Evolutionary conservation across 2,329 filamentous ascomycete species (phyloP), one percentile per base, ranked within the genome.

Genomic region (Cladosporium sp.): DNA sequence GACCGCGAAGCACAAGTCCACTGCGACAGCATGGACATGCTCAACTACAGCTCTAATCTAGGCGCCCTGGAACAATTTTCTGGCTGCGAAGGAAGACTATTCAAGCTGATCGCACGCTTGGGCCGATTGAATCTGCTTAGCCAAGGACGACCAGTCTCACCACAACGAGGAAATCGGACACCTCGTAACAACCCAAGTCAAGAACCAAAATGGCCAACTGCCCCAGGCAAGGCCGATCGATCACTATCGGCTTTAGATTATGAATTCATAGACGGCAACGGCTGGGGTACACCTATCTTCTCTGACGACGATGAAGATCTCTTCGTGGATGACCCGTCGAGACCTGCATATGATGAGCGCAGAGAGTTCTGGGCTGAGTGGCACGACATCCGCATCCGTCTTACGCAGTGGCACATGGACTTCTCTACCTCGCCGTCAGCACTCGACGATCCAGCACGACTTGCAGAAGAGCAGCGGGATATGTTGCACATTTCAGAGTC

Each of bases 61-160:
- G 89, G 86, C 62, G 87, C 88, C 1, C 78, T 89, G 22, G 92
- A 96, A 75, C 94, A 96, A 70, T 80, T 95, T 51, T 88, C 92
- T 2, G 92, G 92, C 39, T 96, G 92, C 69, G 92, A 97, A 70
- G 85, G 89, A 6, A 84, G 88, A 60, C 81, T 97, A 1, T 97
- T 97, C 82, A 91, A 88, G 74, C 85, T 90, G 5, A 88, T 97
- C 65, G 87, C 88, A 65, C 88, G 89, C 69, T 84, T 97, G 2
- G 91, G 92, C 22, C 85, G 91, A 39, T 79, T 97, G 19, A 96
- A 96, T 70, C 79, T 96, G 14, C 80, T 97, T 28, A 90, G 89
- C 36, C 91, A 96, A 69, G 80, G 82, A 42, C 79, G 80, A 59
- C 47, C 47, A 7, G 65, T 60, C 67, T 72, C 15, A 70, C 72